These are phyloP conservation scores for Capronia americana DNA, from an alignment of 2,329 filamentous ascomycete species.

Conservation along the genomic window DNA sequence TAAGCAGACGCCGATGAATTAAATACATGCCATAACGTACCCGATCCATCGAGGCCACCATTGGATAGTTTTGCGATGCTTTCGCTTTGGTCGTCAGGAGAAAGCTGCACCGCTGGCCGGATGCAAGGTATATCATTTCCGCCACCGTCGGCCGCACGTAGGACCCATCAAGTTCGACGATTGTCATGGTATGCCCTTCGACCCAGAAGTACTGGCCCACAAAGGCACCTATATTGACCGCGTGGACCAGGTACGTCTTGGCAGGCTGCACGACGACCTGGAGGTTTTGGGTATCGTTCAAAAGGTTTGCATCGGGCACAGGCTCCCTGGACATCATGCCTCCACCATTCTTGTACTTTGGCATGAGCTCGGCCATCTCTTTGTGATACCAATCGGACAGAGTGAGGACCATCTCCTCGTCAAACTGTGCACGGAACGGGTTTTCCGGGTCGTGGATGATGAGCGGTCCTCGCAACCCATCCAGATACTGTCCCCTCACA, in stretches of 20 bases:
- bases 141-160: constrained; percentile 54
- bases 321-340: constrained; percentile 64
- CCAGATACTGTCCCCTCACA: constrained; percentile 60
- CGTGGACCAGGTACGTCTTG: constrained; percentile 73
- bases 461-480: constrained; percentile 70
- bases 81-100: constrained; percentile 63
- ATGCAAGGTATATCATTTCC: constrained; percentile 67
- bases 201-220: constrained; percentile 58
- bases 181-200: constrained; percentile 48
- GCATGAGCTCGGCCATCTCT: constrained; percentile 47
- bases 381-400: constrained; percentile 80
- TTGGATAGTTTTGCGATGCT: constrained; percentile 65
- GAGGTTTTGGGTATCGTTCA: constrained; percentile 71
- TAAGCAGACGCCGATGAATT: background rate
- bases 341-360: constrained; percentile 53
- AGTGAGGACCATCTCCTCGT: constrained; percentile 69
- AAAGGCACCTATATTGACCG: constrained; percentile 80
- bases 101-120: constrained; percentile 63
- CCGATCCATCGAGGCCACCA: constrained; percentile 53
- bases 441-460: constrained; percentile 67
- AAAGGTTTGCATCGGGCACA: constrained; percentile 67
- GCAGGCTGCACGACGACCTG: constrained; percentile 65
- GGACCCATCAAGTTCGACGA: constrained; percentile 48
- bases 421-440: constrained; percentile 60
- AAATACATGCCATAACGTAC: constrained; percentile 1